Percentiles rank a stretch among this genome's conserved stretches.
Conservation (phyloP, 306 rosid species). For the Neltuma alba region DNA sequence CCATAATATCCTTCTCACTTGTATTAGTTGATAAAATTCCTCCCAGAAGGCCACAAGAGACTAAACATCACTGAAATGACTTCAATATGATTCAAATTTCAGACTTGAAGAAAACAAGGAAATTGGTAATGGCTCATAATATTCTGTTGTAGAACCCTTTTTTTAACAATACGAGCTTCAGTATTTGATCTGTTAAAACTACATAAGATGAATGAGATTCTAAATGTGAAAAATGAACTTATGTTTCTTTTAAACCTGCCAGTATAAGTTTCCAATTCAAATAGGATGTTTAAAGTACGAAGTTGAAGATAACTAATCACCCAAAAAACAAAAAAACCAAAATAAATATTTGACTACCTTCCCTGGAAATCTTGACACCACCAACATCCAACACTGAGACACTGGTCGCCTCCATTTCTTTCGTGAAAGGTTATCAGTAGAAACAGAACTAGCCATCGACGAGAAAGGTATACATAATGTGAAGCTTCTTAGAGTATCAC, state of each 20-base stretch:
- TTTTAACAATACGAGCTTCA: neutral
- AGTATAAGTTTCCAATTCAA: constrained; percentile 13
- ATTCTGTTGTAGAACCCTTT: constrained; percentile 14
- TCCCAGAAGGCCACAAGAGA: neutral
- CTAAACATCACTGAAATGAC: constrained; percentile 12
- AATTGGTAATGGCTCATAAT: constrained; percentile 7
- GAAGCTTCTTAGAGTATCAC: constrained; percentile 48
- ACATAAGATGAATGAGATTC: neutral
- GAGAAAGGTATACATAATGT: constrained; percentile 56
- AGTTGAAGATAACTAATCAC: neutral
- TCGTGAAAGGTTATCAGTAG: constrained; percentile 40
- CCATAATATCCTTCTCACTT: constrained; percentile 2
- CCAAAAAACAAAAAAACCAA: neutral
- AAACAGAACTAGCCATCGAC: constrained; percentile 49
- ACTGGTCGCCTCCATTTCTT: constrained; percentile 81
- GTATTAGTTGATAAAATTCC: neutral
- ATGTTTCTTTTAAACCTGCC: neutral
- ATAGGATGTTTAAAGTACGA: neutral
- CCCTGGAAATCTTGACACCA: constrained; percentile 70
- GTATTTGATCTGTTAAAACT: constrained; percentile 10
- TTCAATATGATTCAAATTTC: constrained; percentile 26
- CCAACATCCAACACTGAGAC: constrained; percentile 66
- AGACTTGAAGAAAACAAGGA: neutral
- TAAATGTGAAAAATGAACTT: neutral
- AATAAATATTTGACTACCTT: constrained; percentile 50